Evolutionary conservation across 2,329 filamentous ascomycete genomes (phyloP).

Genomic region (Thelonectria blattea): DNA sequence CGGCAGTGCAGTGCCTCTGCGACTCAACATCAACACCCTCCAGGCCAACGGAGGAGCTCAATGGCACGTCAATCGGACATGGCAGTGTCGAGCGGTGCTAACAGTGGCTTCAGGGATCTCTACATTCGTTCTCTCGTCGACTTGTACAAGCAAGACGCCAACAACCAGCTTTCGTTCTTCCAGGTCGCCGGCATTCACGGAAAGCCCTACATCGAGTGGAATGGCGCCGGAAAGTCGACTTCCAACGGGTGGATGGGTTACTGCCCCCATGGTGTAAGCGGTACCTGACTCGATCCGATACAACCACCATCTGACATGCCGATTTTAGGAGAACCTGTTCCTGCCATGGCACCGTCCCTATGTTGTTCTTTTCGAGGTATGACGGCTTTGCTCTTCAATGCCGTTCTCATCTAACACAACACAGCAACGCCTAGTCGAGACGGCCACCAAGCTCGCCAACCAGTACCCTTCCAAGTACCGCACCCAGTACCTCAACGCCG

Average conservation of each 20-base stretch:
- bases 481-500: slow-evolving; percentile 50
- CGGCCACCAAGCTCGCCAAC: slow-evolving; percentile 6
- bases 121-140: slow-evolving; percentile 54
- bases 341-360: slow-evolving; percentile 63
- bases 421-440: slow-evolving; percentile 9
- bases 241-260: slow-evolving; percentile 47
- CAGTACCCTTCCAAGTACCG: slow-evolving; percentile 46
- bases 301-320: slow-evolving; percentile 2
- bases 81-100: slow-evolving; percentile 8
- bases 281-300: background rate
- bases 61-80: slow-evolving; percentile 5
- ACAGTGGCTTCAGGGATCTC: slow-evolving; percentile 49
- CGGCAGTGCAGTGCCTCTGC: slow-evolving; percentile 47
- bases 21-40: slow-evolving; percentile 20
- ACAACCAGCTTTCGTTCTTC: slow-evolving; percentile 55
- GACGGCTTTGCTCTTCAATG: background rate
- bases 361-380: slow-evolving; percentile 57
- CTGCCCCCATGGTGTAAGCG: slow-evolving; percentile 53
- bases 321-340: slow-evolving; percentile 54
- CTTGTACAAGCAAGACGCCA: slow-evolving; percentile 49
- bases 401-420: no score
- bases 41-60: slow-evolving; percentile 9
- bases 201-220: slow-evolving; percentile 51
- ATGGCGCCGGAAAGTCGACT: slow-evolving; percentile 43
- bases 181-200: slow-evolving; percentile 57